Conservation (phyloP, 169 alveolate species). For the Theileria parva region DNA sequence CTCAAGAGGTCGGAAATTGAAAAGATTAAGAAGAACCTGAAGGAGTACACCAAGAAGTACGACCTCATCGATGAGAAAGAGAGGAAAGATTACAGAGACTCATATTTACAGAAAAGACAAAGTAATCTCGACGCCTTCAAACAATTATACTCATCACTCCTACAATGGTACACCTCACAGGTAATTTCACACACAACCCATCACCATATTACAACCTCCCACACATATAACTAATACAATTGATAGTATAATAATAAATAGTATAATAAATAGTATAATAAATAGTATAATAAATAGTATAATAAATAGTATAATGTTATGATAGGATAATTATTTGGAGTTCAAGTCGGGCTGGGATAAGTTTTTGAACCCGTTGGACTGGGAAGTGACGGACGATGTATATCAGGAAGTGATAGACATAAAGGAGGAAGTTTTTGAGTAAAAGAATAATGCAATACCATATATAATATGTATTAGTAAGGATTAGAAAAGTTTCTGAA, state of each 20-base stretch:
- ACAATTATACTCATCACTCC: constrained; percentile 31
- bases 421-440: constrained; percentile 63
- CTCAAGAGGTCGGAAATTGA: constrained; percentile 75
- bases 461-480: not conserved
- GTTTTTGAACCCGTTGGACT: constrained; percentile 65
- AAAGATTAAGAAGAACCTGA: constrained; percentile 81
- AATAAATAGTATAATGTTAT: not conserved
- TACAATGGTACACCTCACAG: constrained; percentile 70
- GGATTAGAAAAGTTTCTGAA: constrained; percentile 46
- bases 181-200: constrained; percentile 13
- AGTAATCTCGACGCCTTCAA: constrained; percentile 66
- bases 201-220: constrained; percentile 4
- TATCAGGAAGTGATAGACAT: constrained; percentile 60
- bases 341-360: constrained; percentile 69
- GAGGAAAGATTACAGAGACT: constrained; percentile 71
- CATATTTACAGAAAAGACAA: constrained; percentile 69
- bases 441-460: not conserved
- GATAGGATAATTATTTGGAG: constrained; percentile 54
- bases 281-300: not conserved
- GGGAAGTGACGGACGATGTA: constrained; percentile 71
- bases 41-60: constrained; percentile 78
- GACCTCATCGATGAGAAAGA: constrained; percentile 79
- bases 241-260: not conserved
- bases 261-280: constrained; percentile 1
- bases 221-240: constrained; percentile 31